These are phyloP conservation scores for Patellaria atrata DNA, from an alignment of 495 filamentous ascomycete species.

Conservation along the genomic window DNA sequence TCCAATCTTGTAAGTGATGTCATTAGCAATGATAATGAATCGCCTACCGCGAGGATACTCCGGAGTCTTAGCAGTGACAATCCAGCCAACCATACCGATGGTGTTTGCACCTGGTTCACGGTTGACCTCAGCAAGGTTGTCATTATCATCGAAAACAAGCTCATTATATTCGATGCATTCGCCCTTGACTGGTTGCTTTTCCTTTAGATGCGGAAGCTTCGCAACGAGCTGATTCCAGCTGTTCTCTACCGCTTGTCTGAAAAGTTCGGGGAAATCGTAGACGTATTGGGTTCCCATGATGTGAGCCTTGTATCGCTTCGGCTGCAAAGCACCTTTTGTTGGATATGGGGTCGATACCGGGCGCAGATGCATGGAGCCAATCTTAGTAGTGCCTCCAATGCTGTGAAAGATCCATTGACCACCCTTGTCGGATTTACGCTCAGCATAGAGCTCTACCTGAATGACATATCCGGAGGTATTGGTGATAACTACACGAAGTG, in stretches of 20 bases:
- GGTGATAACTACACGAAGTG: slow-evolving; percentile 89
- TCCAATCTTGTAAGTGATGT: slow-evolving; percentile 98
- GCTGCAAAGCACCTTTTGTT: slow-evolving; percentile 96
- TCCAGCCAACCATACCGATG: slow-evolving; percentile 97
- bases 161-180: slow-evolving; percentile 95
- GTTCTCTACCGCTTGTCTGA: slow-evolving; percentile 95
- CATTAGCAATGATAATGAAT: slow-evolving; percentile 95
- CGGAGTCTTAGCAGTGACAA: slow-evolving; percentile 92
- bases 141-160: slow-evolving; percentile 83
- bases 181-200: slow-evolving; percentile 68
- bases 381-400: slow-evolving; percentile 86
- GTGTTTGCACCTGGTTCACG: slow-evolving; percentile 90
- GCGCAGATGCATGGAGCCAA: slow-evolving; percentile 87
- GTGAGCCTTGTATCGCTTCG: slow-evolving; percentile 98
- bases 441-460: slow-evolving; percentile 91
- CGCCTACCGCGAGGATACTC: slow-evolving; percentile 86
- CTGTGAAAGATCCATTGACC: slow-evolving; percentile 95
- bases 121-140: slow-evolving; percentile 80
- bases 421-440: slow-evolving; percentile 92
- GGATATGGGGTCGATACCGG: slow-evolving; percentile 86
- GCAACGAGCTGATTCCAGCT: slow-evolving; percentile 65
- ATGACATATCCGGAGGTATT: slow-evolving; percentile 99
- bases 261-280: slow-evolving; percentile 98
- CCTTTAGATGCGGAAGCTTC: slow-evolving; percentile 54
- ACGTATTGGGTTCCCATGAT: slow-evolving; percentile 98